Conservation (phyloP, 2,329 filamentous ascomycete species). For the Monascus ruber region DNA sequence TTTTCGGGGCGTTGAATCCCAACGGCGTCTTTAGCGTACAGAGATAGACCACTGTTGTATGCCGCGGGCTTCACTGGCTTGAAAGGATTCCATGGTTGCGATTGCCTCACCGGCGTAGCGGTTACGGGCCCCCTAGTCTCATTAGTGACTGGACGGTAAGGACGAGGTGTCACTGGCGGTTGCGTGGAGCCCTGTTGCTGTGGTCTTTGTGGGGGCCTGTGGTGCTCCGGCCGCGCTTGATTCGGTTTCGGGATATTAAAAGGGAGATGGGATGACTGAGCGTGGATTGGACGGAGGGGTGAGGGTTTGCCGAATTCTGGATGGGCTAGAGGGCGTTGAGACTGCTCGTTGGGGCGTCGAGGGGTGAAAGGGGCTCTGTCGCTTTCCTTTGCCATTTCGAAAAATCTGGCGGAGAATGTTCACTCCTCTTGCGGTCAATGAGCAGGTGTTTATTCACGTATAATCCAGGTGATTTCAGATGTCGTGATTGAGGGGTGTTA, state of each 20-base stretch:
- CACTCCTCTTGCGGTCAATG: neutral
- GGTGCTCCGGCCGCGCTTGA: constrained; percentile 40
- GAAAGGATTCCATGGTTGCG: constrained; percentile 29
- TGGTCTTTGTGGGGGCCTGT: constrained; percentile 23
- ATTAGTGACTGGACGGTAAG: constrained; percentile 9
- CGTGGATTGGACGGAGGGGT: constrained; percentile 37
- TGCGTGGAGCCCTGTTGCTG: constrained; percentile 11
- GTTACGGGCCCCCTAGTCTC: constrained; percentile 10
- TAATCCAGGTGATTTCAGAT: neutral
- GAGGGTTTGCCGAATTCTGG: constrained; percentile 50
- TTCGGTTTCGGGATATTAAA: constrained; percentile 44
- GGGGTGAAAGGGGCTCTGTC: constrained; percentile 27
- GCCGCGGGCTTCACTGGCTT: constrained; percentile 27
- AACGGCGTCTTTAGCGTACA: constrained; percentile 21
- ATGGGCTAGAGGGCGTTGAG: constrained; percentile 22
- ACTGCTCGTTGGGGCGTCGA: constrained; percentile 24
- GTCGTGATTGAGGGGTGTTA: neutral
- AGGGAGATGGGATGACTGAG: constrained; percentile 31
- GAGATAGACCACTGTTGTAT: constrained; percentile 20
- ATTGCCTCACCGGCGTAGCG: constrained; percentile 10
- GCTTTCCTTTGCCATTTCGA: constrained; percentile 42
- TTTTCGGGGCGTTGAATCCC: constrained; percentile 41
- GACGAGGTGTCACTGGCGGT: constrained; percentile 5
- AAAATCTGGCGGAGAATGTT: neutral
- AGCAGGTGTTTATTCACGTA: neutral